Conservation (phyloP, 164 flowering plant genomes). For the Warburgia ugandensis region DNA sequence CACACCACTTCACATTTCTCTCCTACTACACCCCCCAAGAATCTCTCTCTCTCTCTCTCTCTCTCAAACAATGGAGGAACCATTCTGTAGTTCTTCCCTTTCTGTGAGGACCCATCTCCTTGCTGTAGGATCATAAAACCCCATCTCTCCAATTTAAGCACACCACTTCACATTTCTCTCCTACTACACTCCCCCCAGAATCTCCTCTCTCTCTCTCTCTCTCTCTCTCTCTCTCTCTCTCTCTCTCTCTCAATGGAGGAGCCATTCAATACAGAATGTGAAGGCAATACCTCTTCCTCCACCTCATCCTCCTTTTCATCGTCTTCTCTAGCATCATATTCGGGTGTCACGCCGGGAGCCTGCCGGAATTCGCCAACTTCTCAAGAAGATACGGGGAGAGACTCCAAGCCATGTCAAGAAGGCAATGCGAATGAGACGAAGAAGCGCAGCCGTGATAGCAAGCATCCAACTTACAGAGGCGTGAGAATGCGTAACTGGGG, state of each 20-base stretch:
- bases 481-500: conserved; percentile 60
- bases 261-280: background rate
- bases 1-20: no score
- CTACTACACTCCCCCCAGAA: background rate
- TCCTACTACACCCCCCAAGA: no score
- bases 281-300: conserved; percentile 5
- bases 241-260: conserved; percentile 2
- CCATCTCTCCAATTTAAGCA: conserved; percentile 2
- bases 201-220: background rate
- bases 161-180: background rate
- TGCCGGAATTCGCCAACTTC: no score
- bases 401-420: background rate
- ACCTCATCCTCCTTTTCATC: conserved; percentile 11
- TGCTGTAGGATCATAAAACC: conserved; percentile 14
- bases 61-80: no score
- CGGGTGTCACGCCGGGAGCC: background rate
- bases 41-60: no score
- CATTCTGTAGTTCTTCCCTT: background rate
- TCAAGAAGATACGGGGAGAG: conserved; percentile 1
- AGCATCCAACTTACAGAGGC: conserved; percentile 37
- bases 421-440: conserved; percentile 5
- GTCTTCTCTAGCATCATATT: conserved; percentile 3
- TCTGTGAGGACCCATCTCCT: no score
- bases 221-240: background rate
- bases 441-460: conserved; percentile 15